These are phyloP conservation scores for Aspergillus thermomutatus DNA, from an alignment of 2,329 filamentous ascomycete species.

Conservation along the genomic window DNA sequence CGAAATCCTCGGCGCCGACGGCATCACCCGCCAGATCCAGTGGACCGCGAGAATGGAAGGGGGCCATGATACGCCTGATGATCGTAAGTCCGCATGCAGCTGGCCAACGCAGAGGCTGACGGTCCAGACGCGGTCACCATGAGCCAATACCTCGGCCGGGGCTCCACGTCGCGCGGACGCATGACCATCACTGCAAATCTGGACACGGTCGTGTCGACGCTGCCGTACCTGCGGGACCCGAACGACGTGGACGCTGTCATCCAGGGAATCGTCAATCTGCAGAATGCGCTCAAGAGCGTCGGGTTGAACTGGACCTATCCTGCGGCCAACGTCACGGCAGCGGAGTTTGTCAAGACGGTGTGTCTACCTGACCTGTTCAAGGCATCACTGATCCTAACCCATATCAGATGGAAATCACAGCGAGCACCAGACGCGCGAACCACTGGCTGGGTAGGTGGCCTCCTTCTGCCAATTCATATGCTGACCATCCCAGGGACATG, in stretches of 20 bases:
- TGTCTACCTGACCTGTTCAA: conserved; percentile 2
- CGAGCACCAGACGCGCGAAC: conserved; percentile 2
- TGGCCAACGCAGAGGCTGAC: not conserved
- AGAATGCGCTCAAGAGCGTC: not conserved
- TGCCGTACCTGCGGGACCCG: conserved; percentile 5
- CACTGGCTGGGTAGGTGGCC: conserved; percentile 9
- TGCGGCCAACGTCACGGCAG: not conserved
- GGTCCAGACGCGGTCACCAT: conserved; percentile 2
- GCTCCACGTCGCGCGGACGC: conserved; percentile 5
- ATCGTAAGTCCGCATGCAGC: conserved; percentile 2
- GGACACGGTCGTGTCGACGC: conserved; percentile 7
- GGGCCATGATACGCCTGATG: conserved; percentile 5
- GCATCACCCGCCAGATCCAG: conserved; percentile 7
- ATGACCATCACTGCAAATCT: conserved; percentile 5
- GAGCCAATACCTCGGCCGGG: conserved; percentile 9
- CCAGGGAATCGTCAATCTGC: conserved; percentile 6
- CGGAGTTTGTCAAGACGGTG: conserved; percentile 7
- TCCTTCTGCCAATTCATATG: not conserved
- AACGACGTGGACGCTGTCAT: conserved; percentile 6
- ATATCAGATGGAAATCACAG: conserved; percentile 3
- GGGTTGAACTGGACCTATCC: conserved; percentile 10
- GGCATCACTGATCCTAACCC: not conserved
- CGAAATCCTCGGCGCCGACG: conserved; percentile 7
- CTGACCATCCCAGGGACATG: conserved; percentile 9
- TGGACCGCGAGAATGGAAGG: conserved; percentile 15